phyloP scores from a whole-genome alignment of 495 filamentous ascomycete genomes.

The Parmelia sp. region DNA sequence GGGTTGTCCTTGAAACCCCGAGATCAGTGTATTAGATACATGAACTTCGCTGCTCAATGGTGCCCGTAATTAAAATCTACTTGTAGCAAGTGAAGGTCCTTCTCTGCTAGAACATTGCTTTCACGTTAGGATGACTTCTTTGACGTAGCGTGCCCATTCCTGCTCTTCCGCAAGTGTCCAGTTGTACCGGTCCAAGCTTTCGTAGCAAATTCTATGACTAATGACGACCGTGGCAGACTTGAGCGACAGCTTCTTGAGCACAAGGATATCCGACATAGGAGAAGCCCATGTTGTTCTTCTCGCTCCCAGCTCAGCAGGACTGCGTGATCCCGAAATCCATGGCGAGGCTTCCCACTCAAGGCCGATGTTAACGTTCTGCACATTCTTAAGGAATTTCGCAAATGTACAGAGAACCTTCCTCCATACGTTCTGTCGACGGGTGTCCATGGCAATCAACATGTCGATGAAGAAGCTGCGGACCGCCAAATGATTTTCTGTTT shows the following conservation, averaged over 20 bases:
- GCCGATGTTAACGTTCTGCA: background rate
- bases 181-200: no score
- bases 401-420: background rate
- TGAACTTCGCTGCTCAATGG: no score
- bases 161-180: constrained; percentile 2
- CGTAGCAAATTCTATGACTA: no score
- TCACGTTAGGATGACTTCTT: background rate
- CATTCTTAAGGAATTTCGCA: background rate
- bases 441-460: background rate
- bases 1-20: no score
- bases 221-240: background rate
- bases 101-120: no score
- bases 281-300: background rate
- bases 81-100: no score
- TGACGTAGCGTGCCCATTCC: background rate
- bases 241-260: background rate
- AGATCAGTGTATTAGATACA: no score
- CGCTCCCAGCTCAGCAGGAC: no score
- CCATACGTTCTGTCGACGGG: background rate
- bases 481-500: background rate
- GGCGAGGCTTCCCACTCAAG: background rate
- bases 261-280: background rate
- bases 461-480: constrained; percentile 3
- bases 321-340: background rate
- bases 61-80: no score